Evolutionary conservation across 2,329 filamentous ascomycete genomes (phyloP).

Genomic region (Hirsutella rhossiliensis): DNA sequence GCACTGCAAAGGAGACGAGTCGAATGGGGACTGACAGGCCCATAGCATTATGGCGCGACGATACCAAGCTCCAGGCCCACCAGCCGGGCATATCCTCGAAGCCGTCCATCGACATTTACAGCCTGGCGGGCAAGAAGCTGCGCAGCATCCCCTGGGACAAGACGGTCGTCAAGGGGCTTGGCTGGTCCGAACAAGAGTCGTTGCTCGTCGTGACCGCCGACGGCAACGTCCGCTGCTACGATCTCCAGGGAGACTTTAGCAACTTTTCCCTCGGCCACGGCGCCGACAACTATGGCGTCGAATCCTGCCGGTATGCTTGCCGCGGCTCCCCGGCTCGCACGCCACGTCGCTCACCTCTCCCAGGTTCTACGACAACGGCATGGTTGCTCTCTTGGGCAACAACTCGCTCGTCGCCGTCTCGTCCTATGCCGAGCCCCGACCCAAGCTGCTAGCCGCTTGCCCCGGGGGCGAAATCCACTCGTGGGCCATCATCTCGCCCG

Average conservation of each 20-base stretch:
- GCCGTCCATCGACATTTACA: slow-evolving; percentile 88
- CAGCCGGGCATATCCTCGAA: slow-evolving; percentile 60
- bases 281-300: slow-evolving; percentile 77
- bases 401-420: slow-evolving; percentile 80
- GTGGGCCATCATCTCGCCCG: slow-evolving; percentile 82
- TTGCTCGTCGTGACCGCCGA: slow-evolving; percentile 81
- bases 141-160: slow-evolving; percentile 85
- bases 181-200: slow-evolving; percentile 94
- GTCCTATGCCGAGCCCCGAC: slow-evolving; percentile 81
- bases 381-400: slow-evolving; percentile 83
- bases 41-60: slow-evolving; percentile 77
- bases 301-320: slow-evolving; percentile 55
- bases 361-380: slow-evolving; percentile 77
- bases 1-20: no score
- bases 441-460: slow-evolving; percentile 64
- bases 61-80: slow-evolving; percentile 70
- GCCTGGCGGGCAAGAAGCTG: slow-evolving; percentile 79
- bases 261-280: slow-evolving; percentile 88
- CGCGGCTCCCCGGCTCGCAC: not conserved
- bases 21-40: not conserved
- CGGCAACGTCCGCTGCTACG: slow-evolving; percentile 81
- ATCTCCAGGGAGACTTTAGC: slow-evolving; percentile 88
- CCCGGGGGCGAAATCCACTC: slow-evolving; percentile 72
- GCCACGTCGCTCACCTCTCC: not conserved
- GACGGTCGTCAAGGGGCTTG: slow-evolving; percentile 73